These are phyloP conservation scores for Pleurotus salmoneostramineus DNA, from an alignment of 768 basidiomycete genomes.

Conservation along the genomic window DNA sequence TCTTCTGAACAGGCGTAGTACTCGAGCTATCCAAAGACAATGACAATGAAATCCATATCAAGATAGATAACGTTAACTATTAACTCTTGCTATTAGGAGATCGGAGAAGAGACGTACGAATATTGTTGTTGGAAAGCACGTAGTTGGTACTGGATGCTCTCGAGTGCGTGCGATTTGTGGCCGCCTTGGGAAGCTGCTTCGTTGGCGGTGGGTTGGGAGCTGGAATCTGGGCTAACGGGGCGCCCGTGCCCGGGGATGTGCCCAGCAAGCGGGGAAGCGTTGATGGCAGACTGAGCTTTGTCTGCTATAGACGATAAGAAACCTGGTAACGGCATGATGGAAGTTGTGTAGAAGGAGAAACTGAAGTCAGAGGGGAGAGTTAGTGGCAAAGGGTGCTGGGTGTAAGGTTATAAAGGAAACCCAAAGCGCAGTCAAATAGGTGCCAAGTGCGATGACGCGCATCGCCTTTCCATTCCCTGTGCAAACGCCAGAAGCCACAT, in stretches of 20 bases:
- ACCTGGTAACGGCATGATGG: constrained; percentile 52
- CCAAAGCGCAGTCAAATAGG: not conserved
- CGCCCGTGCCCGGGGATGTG: constrained; percentile 42
- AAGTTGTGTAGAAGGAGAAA: constrained; percentile 10
- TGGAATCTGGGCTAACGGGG: constrained; percentile 31
- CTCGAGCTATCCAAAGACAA: constrained; percentile 33
- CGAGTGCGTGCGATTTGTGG: constrained; percentile 53
- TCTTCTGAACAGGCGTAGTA: constrained; percentile 65
- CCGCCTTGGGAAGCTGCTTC: constrained; percentile 38
- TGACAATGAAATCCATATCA: not conserved
- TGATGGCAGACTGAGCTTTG: constrained; percentile 73
- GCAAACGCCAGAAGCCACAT: not conserved
- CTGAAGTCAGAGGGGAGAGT: not conserved
- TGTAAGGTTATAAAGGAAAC: not conserved
- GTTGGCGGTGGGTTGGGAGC: constrained; percentile 36
- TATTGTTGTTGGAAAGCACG: constrained; percentile 75
- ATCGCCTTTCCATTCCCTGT: not conserved
- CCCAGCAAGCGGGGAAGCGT: constrained; percentile 52
- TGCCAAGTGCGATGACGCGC: not conserved
- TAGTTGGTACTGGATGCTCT: constrained; percentile 67
- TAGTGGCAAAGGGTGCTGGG: not conserved
- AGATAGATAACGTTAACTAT: too few relatives aligned
- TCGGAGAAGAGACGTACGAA: constrained; percentile 35
- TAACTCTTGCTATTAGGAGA: not conserved
- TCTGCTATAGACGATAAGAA: constrained; percentile 69